These are phyloP conservation scores for Sequoiadendron giganteum DNA, from an alignment of 75 land plant species.

Conservation along the genomic window DNA sequence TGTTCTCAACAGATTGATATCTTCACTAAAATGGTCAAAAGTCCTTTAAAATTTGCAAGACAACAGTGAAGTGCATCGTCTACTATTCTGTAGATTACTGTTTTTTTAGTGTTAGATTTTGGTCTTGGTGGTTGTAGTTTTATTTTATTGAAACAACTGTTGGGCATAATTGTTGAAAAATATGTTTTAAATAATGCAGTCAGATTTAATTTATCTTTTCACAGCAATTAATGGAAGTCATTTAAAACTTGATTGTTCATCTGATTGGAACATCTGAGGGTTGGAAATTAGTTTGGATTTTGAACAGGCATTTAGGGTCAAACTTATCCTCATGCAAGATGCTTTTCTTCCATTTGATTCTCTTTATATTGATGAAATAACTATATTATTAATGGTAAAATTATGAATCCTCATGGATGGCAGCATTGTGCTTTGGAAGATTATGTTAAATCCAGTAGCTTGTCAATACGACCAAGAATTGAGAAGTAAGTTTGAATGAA, in stretches of 20 bases:
- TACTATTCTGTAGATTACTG: background rate
- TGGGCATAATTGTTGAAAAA: background rate
- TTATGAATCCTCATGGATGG: background rate
- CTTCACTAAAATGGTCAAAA: background rate
- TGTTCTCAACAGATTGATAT: background rate
- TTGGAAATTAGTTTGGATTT: background rate
- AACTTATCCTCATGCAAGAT: background rate
- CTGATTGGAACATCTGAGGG: background rate
- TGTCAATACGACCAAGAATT: slow-evolving; percentile 72
- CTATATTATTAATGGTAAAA: background rate
- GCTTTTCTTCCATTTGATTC: background rate
- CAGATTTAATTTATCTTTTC: background rate
- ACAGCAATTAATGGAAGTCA: background rate
- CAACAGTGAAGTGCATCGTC: background rate
- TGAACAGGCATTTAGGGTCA: background rate
- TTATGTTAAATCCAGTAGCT: slow-evolving; percentile 28
- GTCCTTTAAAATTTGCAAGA: background rate
- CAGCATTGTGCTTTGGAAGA: slow-evolving; percentile 66
- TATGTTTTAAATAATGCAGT: background rate
- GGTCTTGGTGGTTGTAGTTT: background rate
- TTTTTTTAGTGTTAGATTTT: background rate
- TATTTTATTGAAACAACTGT: background rate
- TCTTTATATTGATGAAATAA: background rate
- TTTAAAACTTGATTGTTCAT: background rate
- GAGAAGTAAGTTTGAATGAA: slow-evolving; percentile 41